These are phyloP conservation scores for Zopfochytrium polystomum DNA, from an alignment of 371 early-diverging fungal genomes.

Conservation along the genomic window DNA sequence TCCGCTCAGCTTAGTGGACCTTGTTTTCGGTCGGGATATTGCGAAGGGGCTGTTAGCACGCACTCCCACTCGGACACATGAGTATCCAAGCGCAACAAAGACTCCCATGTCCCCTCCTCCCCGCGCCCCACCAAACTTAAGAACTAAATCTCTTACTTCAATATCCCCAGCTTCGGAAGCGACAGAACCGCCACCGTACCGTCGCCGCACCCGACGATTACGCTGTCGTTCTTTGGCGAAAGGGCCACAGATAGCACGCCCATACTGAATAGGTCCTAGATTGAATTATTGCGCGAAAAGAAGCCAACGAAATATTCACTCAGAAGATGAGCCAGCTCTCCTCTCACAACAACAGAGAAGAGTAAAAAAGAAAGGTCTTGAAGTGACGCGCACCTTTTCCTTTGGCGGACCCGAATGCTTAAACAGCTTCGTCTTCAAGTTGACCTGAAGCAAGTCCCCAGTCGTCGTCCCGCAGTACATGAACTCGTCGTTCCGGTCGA, in stretches of 20 bases:
- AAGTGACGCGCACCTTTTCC: slow-evolving; percentile 39
- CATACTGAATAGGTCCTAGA: slow-evolving; percentile 51
- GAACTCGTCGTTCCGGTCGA: slow-evolving; percentile 49
- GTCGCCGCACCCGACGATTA: slow-evolving; percentile 55
- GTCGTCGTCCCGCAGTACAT: slow-evolving; percentile 62
- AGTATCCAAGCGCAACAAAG: too few relatives aligned
- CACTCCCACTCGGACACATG: too few relatives aligned
- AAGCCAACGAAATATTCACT: background rate
- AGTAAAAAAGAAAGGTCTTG: background rate
- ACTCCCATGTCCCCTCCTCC: too few relatives aligned
- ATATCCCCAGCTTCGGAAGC: slow-evolving; percentile 47
- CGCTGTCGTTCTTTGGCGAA: slow-evolving; percentile 30
- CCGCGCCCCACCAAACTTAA: background rate
- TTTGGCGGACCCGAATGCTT: slow-evolving; percentile 54
- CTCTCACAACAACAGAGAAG: too few relatives aligned
- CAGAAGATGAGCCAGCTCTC: too few relatives aligned
- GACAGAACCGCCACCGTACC: slow-evolving; percentile 48
- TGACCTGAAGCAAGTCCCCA: slow-evolving; percentile 52
- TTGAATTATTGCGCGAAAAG: background rate
- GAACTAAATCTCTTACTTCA: slow-evolving; percentile 35
- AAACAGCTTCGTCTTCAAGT: slow-evolving; percentile 46
- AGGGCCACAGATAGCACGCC: slow-evolving; percentile 48
- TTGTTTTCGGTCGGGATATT: slow-evolving; percentile 4
- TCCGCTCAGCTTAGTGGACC: slow-evolving; percentile 50
- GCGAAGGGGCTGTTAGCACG: background rate